phyloP scores from a whole-genome alignment of 352 stramenopile species.

The Globisporangium irregulare region DNA sequence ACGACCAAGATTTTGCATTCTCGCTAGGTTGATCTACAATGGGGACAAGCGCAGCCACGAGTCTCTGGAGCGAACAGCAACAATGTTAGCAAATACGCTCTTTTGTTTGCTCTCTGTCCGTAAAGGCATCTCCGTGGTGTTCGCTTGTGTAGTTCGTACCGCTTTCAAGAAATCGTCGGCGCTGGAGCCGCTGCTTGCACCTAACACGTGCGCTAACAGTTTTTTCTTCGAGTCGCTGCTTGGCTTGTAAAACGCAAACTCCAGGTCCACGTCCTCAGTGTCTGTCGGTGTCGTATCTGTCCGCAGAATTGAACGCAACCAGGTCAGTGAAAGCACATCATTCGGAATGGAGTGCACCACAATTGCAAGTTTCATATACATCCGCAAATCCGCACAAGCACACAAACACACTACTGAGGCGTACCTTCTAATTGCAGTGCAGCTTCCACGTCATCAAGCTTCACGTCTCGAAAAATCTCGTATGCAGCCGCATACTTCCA shows the following conservation, averaged over 20 bases:
- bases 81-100: not conserved
- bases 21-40: not conserved
- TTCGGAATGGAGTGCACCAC: not conserved
- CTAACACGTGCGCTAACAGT: slow-evolving; percentile 8
- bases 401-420: not conserved
- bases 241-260: slow-evolving; percentile 12
- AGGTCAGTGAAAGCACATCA: not conserved
- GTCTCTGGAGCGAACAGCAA: slow-evolving; percentile 4
- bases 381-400: not conserved
- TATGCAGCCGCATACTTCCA: slow-evolving; percentile 67
- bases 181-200: slow-evolving; percentile 10
- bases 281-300: not conserved
- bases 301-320: not conserved
- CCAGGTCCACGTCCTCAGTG: not conserved
- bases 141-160: slow-evolving; percentile 18
- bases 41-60: slow-evolving; percentile 18
- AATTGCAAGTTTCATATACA: not conserved
- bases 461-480: slow-evolving; percentile 62
- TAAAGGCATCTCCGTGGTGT: not conserved
- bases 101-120: too few relatives aligned
- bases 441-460: slow-evolving; percentile 54
- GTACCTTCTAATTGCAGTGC: slow-evolving; percentile 57
- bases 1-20: not conserved
- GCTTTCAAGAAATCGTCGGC: slow-evolving; percentile 51
- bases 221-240: slow-evolving; percentile 4